phyloP scores from a whole-genome alignment of 2,329 filamentous ascomycete genomes.

The Phaeomoniella chlamydospora region DNA sequence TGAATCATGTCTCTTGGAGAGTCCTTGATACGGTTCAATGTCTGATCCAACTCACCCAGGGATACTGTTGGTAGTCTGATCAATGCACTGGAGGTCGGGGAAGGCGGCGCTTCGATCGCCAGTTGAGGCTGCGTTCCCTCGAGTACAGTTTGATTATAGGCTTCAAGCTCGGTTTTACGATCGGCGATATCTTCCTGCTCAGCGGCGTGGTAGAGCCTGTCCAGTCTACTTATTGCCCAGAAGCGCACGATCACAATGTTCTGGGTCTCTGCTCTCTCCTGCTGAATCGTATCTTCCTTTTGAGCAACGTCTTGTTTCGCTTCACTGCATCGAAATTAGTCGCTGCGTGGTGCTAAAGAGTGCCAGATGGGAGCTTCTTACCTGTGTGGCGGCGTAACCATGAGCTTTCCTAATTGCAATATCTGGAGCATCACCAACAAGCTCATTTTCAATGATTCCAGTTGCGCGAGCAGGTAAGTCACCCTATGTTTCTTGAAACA shows the following conservation, averaged over 20 bases:
- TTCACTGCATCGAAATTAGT: slow-evolving; percentile 6
- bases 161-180: slow-evolving; percentile 5
- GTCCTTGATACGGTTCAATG: slow-evolving; percentile 17
- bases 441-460: slow-evolving; percentile 25
- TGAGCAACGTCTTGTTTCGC: slow-evolving; percentile 8
- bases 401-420: slow-evolving; percentile 20
- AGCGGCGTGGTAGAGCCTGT: slow-evolving; percentile 20
- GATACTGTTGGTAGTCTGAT: slow-evolving; percentile 15
- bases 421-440: slow-evolving; percentile 23
- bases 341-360: background rate
- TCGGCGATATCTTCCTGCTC: slow-evolving; percentile 18
- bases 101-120: slow-evolving; percentile 4
- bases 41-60: slow-evolving; percentile 18
- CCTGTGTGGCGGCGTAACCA: slow-evolving; percentile 14
- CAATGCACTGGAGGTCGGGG: slow-evolving; percentile 8
- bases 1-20: slow-evolving; percentile 23
- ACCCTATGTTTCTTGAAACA: slow-evolving; percentile 27
- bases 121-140: slow-evolving; percentile 2
- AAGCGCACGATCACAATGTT: slow-evolving; percentile 29
- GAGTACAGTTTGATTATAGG: slow-evolving; percentile 1
- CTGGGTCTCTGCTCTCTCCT: slow-evolving; percentile 25
- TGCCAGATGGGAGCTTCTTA: slow-evolving; percentile 5
- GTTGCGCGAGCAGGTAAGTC: slow-evolving; percentile 23
- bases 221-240: slow-evolving; percentile 22
- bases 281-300: slow-evolving; percentile 18